These are phyloP conservation scores for Nadsonia starkeyi-henricii DNA, from an alignment of 1,139 yeast species.

Conservation along the genomic window DNA sequence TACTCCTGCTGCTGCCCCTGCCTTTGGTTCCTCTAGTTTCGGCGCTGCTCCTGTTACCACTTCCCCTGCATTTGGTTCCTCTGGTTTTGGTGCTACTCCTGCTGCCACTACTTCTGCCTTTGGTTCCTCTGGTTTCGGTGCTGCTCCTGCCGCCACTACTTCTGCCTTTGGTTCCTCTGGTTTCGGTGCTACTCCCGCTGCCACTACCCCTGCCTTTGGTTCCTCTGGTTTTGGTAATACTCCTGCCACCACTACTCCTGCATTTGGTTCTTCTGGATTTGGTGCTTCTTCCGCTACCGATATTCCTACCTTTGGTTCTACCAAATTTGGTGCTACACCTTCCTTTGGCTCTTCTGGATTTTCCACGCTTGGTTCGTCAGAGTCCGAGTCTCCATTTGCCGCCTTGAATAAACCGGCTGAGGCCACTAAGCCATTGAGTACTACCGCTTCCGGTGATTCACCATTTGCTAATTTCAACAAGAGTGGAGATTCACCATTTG, in stretches of 20 bases:
- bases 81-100: conserved; percentile 6
- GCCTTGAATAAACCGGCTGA: neutral
- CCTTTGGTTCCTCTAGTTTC: neutral
- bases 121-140: neutral
- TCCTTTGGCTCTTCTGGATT: neutral
- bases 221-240: neutral
- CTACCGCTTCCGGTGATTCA: too few relatives aligned
- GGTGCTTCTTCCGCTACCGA: conserved; percentile 1
- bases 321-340: neutral
- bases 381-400: neutral
- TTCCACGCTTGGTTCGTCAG: neutral
- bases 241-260: conserved; percentile 1
- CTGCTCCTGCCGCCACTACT: neutral
- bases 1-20: conserved; percentile 1
- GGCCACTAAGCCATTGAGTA: neutral
- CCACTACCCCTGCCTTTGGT: conserved; percentile 2
- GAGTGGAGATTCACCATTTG: too few relatives aligned
- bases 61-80: conserved; percentile 5
- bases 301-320: neutral
- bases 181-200: conserved; percentile 1
- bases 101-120: neutral
- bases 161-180: conserved; percentile 7
- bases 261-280: conserved; percentile 8
- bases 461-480: too few relatives aligned
- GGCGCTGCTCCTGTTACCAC: neutral